A percentile compares a stretch with the other conserved stretches of the same genome.
These are phyloP conservation scores for Zasmidium cellare DNA, from an alignment of 2,329 filamentous ascomycete species.

Conservation along the genomic window DNA sequence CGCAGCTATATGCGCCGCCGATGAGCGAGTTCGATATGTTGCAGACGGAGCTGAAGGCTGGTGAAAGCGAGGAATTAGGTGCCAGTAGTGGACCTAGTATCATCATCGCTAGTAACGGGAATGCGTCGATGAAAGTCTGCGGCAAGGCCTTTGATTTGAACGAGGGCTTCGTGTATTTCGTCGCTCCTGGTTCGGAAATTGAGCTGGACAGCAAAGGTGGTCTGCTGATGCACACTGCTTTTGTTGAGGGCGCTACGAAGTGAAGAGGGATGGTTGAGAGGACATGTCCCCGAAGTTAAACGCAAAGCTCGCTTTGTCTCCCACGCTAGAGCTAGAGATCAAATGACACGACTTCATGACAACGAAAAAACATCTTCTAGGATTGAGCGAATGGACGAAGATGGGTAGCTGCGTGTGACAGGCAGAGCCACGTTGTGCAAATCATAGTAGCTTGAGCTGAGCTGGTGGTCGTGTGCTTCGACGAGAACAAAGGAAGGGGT, in stretches of 20 bases:
- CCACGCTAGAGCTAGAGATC: too few relatives aligned
- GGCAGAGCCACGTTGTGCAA: neutral
- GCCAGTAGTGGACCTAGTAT: constrained; percentile 62
- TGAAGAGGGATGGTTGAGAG: neutral
- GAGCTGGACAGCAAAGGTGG: constrained; percentile 44
- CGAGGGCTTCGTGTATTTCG: constrained; percentile 66
- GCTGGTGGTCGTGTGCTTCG: neutral
- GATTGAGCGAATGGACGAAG: neutral
- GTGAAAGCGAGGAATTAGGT: constrained; percentile 60
- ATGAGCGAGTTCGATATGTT: constrained; percentile 73
- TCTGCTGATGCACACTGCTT: constrained; percentile 52
- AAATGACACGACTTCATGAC: neutral
- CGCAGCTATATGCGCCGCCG: constrained; percentile 64
- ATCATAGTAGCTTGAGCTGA: neutral
- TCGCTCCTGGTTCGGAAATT: constrained; percentile 59
- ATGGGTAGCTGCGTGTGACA: neutral
- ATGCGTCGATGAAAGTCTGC: constrained; percentile 57
- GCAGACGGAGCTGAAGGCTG: constrained; percentile 55
- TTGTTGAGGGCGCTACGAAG: constrained; percentile 36
- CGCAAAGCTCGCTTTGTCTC: too few relatives aligned
- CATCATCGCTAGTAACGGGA: constrained; percentile 61
- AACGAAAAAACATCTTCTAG: neutral
- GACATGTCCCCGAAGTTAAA: too few relatives aligned
- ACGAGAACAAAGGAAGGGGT: neutral
- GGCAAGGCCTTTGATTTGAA: constrained; percentile 55